Base-by-base conservation (phyloP, 164 flowering plant genomes). In the Umbellularia californica region DNA sequence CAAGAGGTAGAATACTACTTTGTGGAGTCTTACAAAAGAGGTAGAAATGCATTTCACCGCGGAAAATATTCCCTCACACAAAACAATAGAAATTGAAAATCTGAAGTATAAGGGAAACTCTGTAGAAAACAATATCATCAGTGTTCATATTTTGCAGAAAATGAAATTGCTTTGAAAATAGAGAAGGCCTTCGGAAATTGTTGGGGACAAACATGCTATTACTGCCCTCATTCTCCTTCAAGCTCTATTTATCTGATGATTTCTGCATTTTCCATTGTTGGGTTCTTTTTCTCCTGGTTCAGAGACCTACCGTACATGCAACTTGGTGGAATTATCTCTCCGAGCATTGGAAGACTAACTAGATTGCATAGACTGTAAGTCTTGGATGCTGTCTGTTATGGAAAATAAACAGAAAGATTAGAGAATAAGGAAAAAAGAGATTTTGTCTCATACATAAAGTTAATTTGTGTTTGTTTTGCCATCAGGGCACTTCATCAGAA, bases 401-500 rank as follows among this genome's bases (percentile, higher is more conserved):
- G 65, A 10, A 51, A 41, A 30, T 30, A 3, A 23, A 15, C 17
- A 5, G 62, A 27, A 58, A 20, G 22, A 24, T 1, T 22, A 15
- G n/a, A 64, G 9, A 11, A 1, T 2, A 62, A 30, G 35, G 35
- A 47, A 52, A 69, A 63, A 65, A 19, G 1, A 20, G 11, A 28
- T 47, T 69, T 22, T 50, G 50, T 47, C 69, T 66, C 2, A 58
- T 55, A 14, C 69, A 3, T 58, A 64, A n/a, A 50, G 23, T 66
- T 58, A 63, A 41, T 64, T 66, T 52, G 47, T 9, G 75, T 27
- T 77, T 19, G 47, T 27, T 55, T 55, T 55, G 10, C 35, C 19
- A 6, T 28, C 83, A 94, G 99, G 86, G 97, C 98, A 77, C 90
- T 96, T 78, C 99, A 92, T 78, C 90, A 89, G 81, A 96, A 96